Percentiles rank a stretch among this genome's conserved stretches.
These are phyloP conservation scores for Zoysia matrella DNA, from an alignment of 202 grass and related monocot genomes.

Conservation along the genomic window DNA sequence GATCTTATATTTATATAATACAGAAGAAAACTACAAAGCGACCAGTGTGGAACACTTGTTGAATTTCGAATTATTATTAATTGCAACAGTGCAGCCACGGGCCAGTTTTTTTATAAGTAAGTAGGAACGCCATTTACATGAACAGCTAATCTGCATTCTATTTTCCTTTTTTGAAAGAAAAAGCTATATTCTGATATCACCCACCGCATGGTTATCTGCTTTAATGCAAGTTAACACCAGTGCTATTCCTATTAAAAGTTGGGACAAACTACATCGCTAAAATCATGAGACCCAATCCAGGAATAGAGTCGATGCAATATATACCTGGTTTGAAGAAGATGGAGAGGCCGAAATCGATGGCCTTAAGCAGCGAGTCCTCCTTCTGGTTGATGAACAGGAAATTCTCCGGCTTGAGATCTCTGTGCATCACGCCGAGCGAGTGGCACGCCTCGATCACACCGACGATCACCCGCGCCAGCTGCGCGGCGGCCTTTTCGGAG, in stretches of 20 bases:
- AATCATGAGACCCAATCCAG: neutral
- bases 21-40: neutral
- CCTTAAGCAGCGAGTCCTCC: too few species aligned
- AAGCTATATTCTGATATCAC: too few species aligned
- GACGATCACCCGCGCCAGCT: constrained; percentile 43
- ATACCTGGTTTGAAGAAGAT: constrained; percentile 92
- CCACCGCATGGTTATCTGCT: neutral
- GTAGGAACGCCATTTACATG: neutral
- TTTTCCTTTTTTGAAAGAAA: neutral
- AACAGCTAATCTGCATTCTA: neutral
- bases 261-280: constrained; percentile 1
- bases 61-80: neutral
- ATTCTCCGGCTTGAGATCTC: too few species aligned
- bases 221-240: neutral
- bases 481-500: constrained; percentile 91
- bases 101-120: neutral
- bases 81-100: neutral
- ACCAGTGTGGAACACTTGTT: neutral
- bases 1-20: constrained; percentile 3
- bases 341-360: constrained; percentile 37
- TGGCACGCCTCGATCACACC: too few species aligned
- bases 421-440: too few species aligned
- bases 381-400: too few species aligned
- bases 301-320: constrained; percentile 28
- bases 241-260: neutral